phyloP scores from a whole-genome alignment of 2,329 filamentous ascomycete genomes.

The Venturia oleaginea region DNA sequence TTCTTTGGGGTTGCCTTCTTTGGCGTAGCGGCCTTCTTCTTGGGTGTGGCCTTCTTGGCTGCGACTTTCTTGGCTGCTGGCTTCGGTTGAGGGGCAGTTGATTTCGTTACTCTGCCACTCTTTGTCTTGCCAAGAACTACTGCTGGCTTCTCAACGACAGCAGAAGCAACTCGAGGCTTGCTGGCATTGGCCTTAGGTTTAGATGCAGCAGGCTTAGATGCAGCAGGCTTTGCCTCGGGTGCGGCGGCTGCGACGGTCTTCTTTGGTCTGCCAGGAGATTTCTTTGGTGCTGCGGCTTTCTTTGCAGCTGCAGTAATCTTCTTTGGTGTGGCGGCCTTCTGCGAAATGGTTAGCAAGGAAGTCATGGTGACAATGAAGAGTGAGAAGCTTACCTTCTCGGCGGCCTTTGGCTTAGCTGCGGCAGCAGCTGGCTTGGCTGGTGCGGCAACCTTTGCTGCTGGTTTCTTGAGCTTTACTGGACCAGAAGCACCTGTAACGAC shows the following conservation, averaged over 20 bases:
- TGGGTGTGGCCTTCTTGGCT: conserved; percentile 12
- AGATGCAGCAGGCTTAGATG: conserved; percentile 24
- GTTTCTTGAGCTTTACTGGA: conserved; percentile 87
- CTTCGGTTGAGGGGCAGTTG: conserved; percentile 29
- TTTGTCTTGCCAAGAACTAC: conserved; percentile 72
- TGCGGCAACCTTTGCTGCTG: conserved; percentile 38
- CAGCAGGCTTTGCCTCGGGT: conserved; percentile 18
- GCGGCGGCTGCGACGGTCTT: conserved; percentile 23
- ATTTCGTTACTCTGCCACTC: conserved; percentile 75
- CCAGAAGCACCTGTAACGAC: conserved; percentile 61
- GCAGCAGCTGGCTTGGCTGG: conserved; percentile 18
- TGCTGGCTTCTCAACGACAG: conserved; percentile 56
- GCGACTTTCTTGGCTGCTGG: conserved; percentile 7
- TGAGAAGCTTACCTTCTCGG: conserved; percentile 24
- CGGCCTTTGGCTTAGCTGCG: conserved; percentile 19
- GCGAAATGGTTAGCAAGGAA: background rate
- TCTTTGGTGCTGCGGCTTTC: conserved; percentile 27
- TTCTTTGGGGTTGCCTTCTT: conserved; percentile 14
- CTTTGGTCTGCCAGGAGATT: conserved; percentile 30
- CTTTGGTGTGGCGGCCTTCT: conserved; percentile 18
- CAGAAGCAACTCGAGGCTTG: conserved; percentile 45
- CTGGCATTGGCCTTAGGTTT: conserved; percentile 39
- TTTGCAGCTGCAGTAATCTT: conserved; percentile 14
- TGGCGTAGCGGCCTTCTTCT: conserved; percentile 14
- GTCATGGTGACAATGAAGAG: background rate